Base-by-base conservation (phyloP, 176 grass and related monocot genomes). In the Eleusine indica region DNA sequence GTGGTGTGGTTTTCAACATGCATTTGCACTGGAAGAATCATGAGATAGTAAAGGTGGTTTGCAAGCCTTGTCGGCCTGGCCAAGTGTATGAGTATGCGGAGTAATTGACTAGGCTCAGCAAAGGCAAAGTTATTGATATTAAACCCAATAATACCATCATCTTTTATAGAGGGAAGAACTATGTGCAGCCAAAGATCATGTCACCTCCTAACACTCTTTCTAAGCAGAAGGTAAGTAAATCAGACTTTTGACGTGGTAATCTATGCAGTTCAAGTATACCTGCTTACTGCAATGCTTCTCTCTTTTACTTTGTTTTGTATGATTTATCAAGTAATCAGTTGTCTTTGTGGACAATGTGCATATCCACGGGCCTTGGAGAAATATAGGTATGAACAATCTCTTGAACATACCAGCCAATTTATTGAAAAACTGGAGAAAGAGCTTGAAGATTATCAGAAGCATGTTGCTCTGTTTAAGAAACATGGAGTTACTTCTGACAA, bases 1-100 rank as follows among this genome's bases (percentile, higher is more conserved):
- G 94, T 42, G 91, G 94, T 2, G 90, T 96, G 38, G 90, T 96
- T 73, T 90, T 96, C 43, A 96, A 96, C 44, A 96, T 96, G 93
- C 90, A 96, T 72, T 77, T 96, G 37, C 93, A 93, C 22, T 96
- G 94, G 91, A 96, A 93, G 88, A 96, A 89, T 14, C 94, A 93
- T 76, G 88, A 96, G 67, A 96, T 91, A 0, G 78, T 93, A 56
- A 89, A 93, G 85, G 88, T 96, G 9, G 62, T 91, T 10, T 96
- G 88, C 88, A 96, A 63, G 64, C 91, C 88, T 70, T 96, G 94
- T 64, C 61, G 64, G 25, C 94, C 88, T 39, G 91, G 86, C 52
- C 94, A 96, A 72, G 88, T 93, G 42, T 80, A 93, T 10, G 88
- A 96, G 68, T 89, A 91, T 29, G 94, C 86, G 5, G 73, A 91